phyloP scores from a whole-genome alignment of 192 early-diverging fungal genomes.

The Backusella parvicylindrica region DNA sequence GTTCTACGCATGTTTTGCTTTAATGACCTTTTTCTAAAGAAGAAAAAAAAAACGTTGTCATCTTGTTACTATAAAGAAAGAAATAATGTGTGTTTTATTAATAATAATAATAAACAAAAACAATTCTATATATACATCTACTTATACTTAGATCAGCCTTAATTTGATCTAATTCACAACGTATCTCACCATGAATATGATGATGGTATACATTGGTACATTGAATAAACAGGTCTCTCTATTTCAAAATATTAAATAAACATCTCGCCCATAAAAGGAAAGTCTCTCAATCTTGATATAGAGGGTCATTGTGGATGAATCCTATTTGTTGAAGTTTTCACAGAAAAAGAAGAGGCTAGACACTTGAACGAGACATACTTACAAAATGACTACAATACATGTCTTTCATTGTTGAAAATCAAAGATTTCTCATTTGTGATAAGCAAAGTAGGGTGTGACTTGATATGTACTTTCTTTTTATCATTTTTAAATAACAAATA shows the following conservation, averaged over 20 bases:
- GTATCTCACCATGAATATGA: no score
- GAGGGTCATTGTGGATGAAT: background rate
- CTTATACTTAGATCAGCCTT: no score
- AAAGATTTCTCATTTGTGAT: background rate
- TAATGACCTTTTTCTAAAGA: conserved; percentile 83
- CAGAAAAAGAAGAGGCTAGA: background rate
- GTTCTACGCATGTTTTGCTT: conserved; percentile 91
- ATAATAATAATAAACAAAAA: background rate
- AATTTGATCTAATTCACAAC: no score
- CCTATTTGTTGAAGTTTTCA: background rate
- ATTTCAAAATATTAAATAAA: no score
- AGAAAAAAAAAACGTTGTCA: background rate
- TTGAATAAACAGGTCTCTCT: no score
- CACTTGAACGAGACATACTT: background rate
- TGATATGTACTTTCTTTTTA: background rate
- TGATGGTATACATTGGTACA: no score
- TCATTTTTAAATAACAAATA: background rate
- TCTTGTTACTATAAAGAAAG: no score
- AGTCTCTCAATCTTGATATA: background rate
- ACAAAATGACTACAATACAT: no score
- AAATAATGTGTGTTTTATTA: background rate
- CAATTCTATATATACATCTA: no score
- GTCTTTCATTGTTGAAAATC: background rate
- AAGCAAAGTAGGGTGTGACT: background rate
- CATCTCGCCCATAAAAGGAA: background rate